Evolutionary conservation across 495 filamentous ascomycete genomes (phyloP).

Genomic region (Tuber microsphaerosporum): DNA sequence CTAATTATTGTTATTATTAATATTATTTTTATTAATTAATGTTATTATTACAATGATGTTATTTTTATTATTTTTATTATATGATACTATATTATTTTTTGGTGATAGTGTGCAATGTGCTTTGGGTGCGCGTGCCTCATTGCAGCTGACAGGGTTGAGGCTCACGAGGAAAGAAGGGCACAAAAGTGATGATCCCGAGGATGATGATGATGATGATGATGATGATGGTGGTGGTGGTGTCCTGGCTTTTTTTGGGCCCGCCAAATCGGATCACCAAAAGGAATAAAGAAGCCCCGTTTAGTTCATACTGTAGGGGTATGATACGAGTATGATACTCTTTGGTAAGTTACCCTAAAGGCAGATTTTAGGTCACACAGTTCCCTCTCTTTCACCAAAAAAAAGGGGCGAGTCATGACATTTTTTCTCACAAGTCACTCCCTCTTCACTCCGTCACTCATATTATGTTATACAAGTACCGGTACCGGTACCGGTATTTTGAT

Average conservation of each 20-base stretch:
- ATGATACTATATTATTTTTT: too few relatives aligned
- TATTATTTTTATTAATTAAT: not conserved
- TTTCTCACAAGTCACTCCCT: not conserved
- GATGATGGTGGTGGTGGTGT: not conserved
- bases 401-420: not conserved
- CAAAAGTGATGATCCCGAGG: not conserved
- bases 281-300: not conserved
- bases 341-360: not conserved
- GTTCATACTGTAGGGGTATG: too few relatives aligned
- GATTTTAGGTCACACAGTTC: not conserved
- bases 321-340: too few relatives aligned
- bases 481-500: not conserved
- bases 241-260: not conserved
- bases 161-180: not conserved
- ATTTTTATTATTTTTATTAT: too few relatives aligned
- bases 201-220: not conserved
- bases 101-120: not conserved
- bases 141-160: constrained; percentile 3
- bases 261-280: not conserved
- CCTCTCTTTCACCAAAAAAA: too few relatives aligned
- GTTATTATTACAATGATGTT: not conserved
- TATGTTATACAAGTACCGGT: not conserved
- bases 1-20: not conserved
- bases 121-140: not conserved
- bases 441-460: not conserved